Base-by-base conservation (phyloP, 176 grass and related monocot genomes). In the Thalia dealbata region DNA sequence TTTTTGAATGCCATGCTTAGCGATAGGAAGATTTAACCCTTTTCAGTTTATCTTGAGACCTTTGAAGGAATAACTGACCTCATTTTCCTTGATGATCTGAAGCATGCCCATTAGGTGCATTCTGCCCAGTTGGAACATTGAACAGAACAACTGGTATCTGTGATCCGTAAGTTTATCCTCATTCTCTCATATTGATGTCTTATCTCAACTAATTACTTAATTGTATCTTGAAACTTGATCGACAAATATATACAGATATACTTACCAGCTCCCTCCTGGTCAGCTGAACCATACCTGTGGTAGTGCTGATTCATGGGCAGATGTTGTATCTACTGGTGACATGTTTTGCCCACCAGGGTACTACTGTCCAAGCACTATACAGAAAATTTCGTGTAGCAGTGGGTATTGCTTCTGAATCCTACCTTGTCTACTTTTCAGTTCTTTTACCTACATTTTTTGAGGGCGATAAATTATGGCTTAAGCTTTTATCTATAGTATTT, bases 41-140 rank as follows among this genome's bases (percentile, higher is more conserved):
- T 56, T 18, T 3, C 23, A 3, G 30, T 69, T 14, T 70, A 30
- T 30, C 0, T 15, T 23, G 38, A 64, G 44, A 10, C 22, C 10
- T 0, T 68, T 79, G 50, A 54, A 46, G 32, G 71, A 55, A 73
- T 42, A 79, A 27, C 16, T 69, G 8, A 56, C n/a, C 0, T 74
- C 69, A 74, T 43, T 12, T 58, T 35, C 73, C 76, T 85, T 61
- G 0, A 52, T 27, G 64, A 14, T 4, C 26, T 82, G 23, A 79
- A 97, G 95, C 95, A 56, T 97, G 95, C 76, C 95, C 95, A 0
- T 71, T 97, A 64, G 95, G 95, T 30, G 84, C 95, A 3, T 97
- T 91, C 45, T 97, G 95, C 62, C 95, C 90, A 7, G 84, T 73
- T 19, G 90, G 82, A 41, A 74, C 5, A n/a, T 61, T 69, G 61